phyloP scores from a whole-genome alignment of 2,329 filamentous ascomycete genomes.

The Alternaria sp. region DNA sequence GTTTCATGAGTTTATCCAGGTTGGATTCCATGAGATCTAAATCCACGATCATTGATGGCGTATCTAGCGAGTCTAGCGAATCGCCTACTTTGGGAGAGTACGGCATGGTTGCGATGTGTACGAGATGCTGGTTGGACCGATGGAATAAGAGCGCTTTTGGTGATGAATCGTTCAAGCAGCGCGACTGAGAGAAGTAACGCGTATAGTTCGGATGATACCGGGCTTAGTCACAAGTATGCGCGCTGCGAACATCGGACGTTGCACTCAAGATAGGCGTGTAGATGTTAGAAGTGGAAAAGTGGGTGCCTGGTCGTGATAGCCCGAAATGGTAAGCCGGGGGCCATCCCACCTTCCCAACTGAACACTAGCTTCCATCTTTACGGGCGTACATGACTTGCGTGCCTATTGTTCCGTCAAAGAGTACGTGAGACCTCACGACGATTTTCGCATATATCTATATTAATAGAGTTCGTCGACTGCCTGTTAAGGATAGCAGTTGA shows the following conservation, averaged over 20 bases:
- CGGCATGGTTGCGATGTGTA: slow-evolving; percentile 20
- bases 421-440: neutral
- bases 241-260: slow-evolving; percentile 6
- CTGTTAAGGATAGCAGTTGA: neutral
- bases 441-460: neutral
- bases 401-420: neutral
- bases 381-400: neutral
- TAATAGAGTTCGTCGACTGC: neutral
- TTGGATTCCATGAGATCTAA: slow-evolving; percentile 60
- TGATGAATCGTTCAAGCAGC: neutral
- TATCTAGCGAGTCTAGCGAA: slow-evolving; percentile 55
- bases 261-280: slow-evolving; percentile 3
- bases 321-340: slow-evolving; percentile 20
- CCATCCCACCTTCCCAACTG: slow-evolving; percentile 10
- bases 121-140: neutral
- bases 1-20: slow-evolving; percentile 55
- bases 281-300: neutral
- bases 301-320: slow-evolving; percentile 1
- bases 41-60: slow-evolving; percentile 63
- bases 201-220: neutral
- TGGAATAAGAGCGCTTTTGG: neutral
- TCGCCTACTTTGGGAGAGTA: slow-evolving; percentile 55
- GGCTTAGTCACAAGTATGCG: neutral
- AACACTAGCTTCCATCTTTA: neutral
- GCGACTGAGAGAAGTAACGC: neutral